phyloP scores from a whole-genome alignment of 2,329 filamentous ascomycete genomes.

The Akanthomyces muscarius region DNA sequence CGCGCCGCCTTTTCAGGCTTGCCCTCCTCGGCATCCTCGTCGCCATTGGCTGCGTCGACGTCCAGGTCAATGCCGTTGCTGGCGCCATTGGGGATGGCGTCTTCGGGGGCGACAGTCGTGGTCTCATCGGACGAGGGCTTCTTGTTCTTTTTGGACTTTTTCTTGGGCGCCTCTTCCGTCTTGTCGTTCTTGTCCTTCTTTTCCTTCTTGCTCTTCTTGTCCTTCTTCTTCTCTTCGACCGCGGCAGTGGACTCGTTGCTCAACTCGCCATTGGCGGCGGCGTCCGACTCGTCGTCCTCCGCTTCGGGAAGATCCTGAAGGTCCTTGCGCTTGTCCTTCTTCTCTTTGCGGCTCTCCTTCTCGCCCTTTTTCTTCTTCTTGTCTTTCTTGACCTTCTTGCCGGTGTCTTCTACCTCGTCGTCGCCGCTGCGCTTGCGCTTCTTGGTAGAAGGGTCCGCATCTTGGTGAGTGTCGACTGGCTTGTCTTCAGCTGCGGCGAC shows the following conservation, averaged over 20 bases:
- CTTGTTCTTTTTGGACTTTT: slow-evolving; percentile 24
- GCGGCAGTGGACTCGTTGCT: slow-evolving; percentile 22
- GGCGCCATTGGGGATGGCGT: slow-evolving; percentile 32
- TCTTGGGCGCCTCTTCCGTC: slow-evolving; percentile 22
- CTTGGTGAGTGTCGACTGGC: slow-evolving; percentile 21
- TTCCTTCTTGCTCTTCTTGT: slow-evolving; percentile 29
- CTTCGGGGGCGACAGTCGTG: slow-evolving; percentile 15
- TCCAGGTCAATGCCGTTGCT: slow-evolving; percentile 18
- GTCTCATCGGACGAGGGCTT: slow-evolving; percentile 19
- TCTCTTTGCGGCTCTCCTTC: slow-evolving; percentile 36
- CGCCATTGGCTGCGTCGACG: slow-evolving; percentile 18
- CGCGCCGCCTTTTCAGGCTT: slow-evolving; percentile 27
- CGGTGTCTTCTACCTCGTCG: slow-evolving; percentile 23
- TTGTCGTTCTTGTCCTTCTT: slow-evolving; percentile 26
- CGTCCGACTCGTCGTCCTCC: slow-evolving; percentile 25
- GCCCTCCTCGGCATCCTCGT: not conserved
- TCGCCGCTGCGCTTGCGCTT: slow-evolving; percentile 36
- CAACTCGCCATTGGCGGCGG: slow-evolving; percentile 22
- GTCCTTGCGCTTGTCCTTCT: slow-evolving; percentile 39
- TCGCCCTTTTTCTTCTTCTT: slow-evolving; percentile 33
- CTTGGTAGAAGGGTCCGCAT: slow-evolving; percentile 27
- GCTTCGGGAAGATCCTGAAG: slow-evolving; percentile 35
- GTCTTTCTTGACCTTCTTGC: slow-evolving; percentile 34
- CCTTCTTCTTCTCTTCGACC: slow-evolving; percentile 25
- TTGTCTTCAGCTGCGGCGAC: slow-evolving; percentile 26